Evolutionary conservation across 768 basidiomycete genomes (phyloP), one percentile per base, ranked within the genome.

Genomic region (Paxillus ammoniavirescens): DNA sequence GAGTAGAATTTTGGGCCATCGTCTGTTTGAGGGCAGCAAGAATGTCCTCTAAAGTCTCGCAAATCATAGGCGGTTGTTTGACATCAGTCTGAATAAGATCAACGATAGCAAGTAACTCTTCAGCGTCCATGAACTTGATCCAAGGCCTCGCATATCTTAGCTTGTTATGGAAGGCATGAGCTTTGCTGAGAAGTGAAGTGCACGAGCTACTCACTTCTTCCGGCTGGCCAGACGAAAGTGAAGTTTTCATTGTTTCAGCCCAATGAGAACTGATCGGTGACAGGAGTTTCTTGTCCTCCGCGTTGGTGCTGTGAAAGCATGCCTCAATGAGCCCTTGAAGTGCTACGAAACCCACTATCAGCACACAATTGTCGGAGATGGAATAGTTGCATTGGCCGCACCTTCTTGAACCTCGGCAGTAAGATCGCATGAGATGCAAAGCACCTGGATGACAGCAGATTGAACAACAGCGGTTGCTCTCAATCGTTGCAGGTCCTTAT

Each of bases 41-140:
- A 36, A 80, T 57, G n/a, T 62, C 63, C 8, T 74, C 68, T 30
- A 80, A 55, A 1, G 77, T 42, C 14, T 63, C 61, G 26, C 51
- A 33, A 15, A 59, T 50, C 9, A 44, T n/a, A 2, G 43, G 2
- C 18, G 53, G 18, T 41, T 28, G 40, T 18, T 58, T 56, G 4
- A 52, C 49, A 38, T 53, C 44, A 6, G 47, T 42, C 17, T 60
- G 58, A 46, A 79, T 56, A 7, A 68, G 52, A 57, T 82, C 78
- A 10, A 90, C 61, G 6, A 81, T 67, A 5, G 65, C 57, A 4
- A 82, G 67, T 3, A 83, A 63, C 14, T 76, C 75, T 3, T 69
- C 58, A 2, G 67, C 61, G 5, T 71, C 64, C 59, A 86, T 75
- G 60, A 79, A 87, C 38, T 71, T 74, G 41, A 87, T 71, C 89